Evolutionary conservation across 192 early-diverging fungal genomes (phyloP).

Genomic region (Coemansia sp.): DNA sequence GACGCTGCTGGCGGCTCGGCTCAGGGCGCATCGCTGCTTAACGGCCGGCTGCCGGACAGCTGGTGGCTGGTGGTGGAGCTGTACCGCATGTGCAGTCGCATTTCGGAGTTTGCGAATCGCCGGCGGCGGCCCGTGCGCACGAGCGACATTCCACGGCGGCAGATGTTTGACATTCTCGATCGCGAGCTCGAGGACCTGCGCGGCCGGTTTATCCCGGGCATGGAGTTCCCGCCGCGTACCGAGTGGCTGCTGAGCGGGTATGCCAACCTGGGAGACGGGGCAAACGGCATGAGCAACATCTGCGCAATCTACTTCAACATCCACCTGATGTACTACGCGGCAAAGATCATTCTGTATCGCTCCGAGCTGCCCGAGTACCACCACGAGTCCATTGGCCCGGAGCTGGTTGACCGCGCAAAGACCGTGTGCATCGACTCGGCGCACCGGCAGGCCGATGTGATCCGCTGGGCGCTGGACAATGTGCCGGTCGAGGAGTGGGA

Average conservation of each 20-base stretch:
- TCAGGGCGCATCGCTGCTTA: neutral
- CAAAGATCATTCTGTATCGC: constrained; percentile 49
- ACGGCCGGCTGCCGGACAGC: constrained; percentile 23
- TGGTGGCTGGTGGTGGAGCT: constrained; percentile 46
- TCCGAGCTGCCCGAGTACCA: constrained; percentile 49
- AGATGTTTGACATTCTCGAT: constrained; percentile 46
- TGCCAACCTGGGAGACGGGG: constrained; percentile 9
- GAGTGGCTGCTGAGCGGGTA: constrained; percentile 29
- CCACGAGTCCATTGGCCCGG: constrained; percentile 28
- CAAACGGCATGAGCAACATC: constrained; percentile 18
- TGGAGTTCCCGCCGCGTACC: constrained; percentile 45
- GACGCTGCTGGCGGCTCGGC: neutral
- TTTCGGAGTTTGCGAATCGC: constrained; percentile 47
- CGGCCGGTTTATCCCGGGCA: constrained; percentile 20
- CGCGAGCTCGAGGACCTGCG: constrained; percentile 41
- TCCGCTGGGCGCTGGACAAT: constrained; percentile 44
- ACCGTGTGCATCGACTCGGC: constrained; percentile 43
- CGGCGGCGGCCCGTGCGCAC: constrained; percentile 39
- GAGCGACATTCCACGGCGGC: constrained; percentile 31
- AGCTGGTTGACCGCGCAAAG: constrained; percentile 37
- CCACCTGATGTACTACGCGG: constrained; percentile 47
- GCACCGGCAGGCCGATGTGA: constrained; percentile 44
- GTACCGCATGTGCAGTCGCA: constrained; percentile 40
- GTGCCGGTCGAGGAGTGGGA: constrained; percentile 50
- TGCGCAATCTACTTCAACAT: constrained; percentile 34